Base-by-base conservation (phyloP, 495 filamentous ascomycete genomes). In the Antarctomyces pellizariae region DNA sequence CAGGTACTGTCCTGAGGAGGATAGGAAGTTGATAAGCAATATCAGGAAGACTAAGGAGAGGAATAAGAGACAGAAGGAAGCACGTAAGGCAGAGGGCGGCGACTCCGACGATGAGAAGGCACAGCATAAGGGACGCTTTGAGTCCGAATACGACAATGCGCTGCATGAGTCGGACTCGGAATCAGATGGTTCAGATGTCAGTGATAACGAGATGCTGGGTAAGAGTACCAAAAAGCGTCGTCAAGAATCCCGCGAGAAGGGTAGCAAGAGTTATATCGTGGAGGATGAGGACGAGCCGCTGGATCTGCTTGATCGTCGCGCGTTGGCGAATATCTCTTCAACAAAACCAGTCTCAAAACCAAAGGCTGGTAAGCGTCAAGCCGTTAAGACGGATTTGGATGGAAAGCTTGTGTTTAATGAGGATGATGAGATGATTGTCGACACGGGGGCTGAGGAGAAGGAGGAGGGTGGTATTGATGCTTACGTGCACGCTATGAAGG, bases 241-340 rank as follows among this genome's bases (percentile, higher is more conserved):
- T n/a, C n/a, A n/a, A n/a, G n/a, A n/a, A n/a, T 44, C 41, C 16
- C 44, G 41, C 13, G 57, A 58, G 28, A 67, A 62, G 39, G 62
- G 65, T 29, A 57, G 60, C 23, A 61, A 62, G 24, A 65, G 70
- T 24, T 95, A 86, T 50, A 95, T 95, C 43, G 61, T 84, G 36
- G 89, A 95, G 53, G 71, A 79, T 33, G 75, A 82, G 31, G 73
- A 89, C 40, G 84, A 93, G 46, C 86, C 86, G 1, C 66, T 97
- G 16, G 86, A 97, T 54, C 59, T 97, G 13, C 64, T 97, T 7
- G 84, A 80, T 36, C 70, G 75, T 22, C 70, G 70, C 41, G 79
- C 86, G 7, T 59, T 97, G 10, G 84, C 78, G 13, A 78, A 82
- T 42, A 95, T 97, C 39, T 92, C 86, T 8, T 74, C 75, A 3